These are phyloP conservation scores for Mucor plumbeus DNA, from an alignment of 371 early-diverging fungal genomes.

Conservation along the genomic window DNA sequence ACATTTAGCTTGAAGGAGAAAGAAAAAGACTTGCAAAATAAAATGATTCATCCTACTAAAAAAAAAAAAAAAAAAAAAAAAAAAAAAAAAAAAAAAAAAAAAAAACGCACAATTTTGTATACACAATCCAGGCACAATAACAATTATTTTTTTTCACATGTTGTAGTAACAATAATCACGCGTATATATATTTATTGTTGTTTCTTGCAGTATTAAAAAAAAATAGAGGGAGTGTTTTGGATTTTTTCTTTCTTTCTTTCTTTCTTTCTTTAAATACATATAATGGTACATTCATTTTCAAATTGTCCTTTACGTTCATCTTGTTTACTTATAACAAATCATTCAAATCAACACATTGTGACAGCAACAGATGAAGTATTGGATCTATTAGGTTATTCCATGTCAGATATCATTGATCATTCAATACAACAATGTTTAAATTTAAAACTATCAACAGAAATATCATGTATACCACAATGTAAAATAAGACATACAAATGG, in stretches of 20 bases:
- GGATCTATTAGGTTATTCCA: slow-evolving; percentile 33
- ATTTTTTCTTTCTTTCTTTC: slow-evolving; percentile 9
- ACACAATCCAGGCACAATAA: slow-evolving; percentile 1
- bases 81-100: neutral
- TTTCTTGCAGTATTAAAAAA: no score
- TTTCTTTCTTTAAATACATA: neutral
- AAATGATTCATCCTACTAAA: neutral
- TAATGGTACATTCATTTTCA: slow-evolving; percentile 29
- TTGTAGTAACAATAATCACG: neutral
- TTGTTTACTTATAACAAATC: slow-evolving; percentile 36
- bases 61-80: no score
- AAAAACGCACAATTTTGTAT: neutral
- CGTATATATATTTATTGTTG: neutral
- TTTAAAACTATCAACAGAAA: slow-evolving; percentile 16
- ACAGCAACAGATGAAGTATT: slow-evolving; percentile 49
- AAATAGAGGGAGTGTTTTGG: no score
- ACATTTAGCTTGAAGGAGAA: neutral
- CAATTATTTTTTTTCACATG: slow-evolving; percentile 1
- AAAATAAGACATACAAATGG: slow-evolving; percentile 26
- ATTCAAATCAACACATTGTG: slow-evolving; percentile 34
- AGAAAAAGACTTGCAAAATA: slow-evolving; percentile 45
- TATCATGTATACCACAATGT: slow-evolving; percentile 25
- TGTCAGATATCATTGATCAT: slow-evolving; percentile 20
- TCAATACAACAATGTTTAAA: slow-evolving; percentile 19
- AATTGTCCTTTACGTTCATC: slow-evolving; percentile 36